Percentiles rank a stretch among this genome's conserved stretches.
phyloP scores from a whole-genome alignment of 257 asterid species.

The Lycium ferocissimum region DNA sequence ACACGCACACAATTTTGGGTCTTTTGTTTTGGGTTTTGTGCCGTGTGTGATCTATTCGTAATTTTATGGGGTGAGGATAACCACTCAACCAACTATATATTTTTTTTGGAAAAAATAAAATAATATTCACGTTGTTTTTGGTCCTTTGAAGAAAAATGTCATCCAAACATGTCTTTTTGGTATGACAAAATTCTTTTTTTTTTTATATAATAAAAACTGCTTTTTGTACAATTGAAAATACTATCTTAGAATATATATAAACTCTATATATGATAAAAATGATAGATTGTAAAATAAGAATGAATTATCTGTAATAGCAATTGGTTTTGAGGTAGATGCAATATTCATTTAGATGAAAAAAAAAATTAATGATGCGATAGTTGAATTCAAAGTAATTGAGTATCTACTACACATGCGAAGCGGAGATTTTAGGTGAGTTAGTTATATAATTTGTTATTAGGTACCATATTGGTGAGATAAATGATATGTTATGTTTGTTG shows the following conservation, averaged over 20 bases:
- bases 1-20: not conserved
- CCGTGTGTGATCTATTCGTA: not conserved
- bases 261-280: no score
- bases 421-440: not conserved
- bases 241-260: no score
- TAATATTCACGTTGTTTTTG: not conserved
- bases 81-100: conserved; percentile 21
- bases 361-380: no score
- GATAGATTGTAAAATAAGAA: no score
- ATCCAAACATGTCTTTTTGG: not conserved
- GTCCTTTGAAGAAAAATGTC: conserved; percentile 11
- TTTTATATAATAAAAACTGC: no score
- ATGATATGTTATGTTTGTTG: not conserved
- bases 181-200: no score
- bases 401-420: not conserved
- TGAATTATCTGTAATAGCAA: not conserved
- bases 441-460: not conserved
- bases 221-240: no score
- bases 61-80: conserved; percentile 7
- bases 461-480: not conserved
- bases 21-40: not conserved
- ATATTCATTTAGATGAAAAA: no score
- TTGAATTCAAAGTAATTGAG: not conserved
- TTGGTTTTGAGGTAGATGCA: no score
- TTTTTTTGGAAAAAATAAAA: not conserved